Percentiles rank a stretch among this genome's conserved stretches.
Evolutionary conservation across 805 yeast species (phyloP).

Genomic region (Hanseniaspora taiwanica): DNA sequence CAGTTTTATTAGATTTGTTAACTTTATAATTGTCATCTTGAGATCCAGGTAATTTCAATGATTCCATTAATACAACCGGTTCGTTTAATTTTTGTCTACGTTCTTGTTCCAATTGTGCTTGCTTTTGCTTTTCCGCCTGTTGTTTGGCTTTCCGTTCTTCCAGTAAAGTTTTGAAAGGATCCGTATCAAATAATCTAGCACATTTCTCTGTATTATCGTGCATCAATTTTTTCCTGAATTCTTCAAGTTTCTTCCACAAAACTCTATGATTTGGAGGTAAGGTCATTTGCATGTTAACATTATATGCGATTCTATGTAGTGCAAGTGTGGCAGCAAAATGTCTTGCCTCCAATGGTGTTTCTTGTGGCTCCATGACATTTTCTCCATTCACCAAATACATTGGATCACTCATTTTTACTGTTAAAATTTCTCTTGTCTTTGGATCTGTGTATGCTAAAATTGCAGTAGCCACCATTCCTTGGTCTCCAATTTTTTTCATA

Average conservation of each 20-base stretch:
- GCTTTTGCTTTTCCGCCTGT: slow-evolving; percentile 33
- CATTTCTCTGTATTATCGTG: slow-evolving; percentile 32
- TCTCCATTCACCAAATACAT: slow-evolving; percentile 25
- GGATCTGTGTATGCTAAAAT: slow-evolving; percentile 64
- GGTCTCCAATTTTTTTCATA: slow-evolving; percentile 36
- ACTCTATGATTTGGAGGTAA: slow-evolving; percentile 72
- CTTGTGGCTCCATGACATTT: slow-evolving; percentile 46
- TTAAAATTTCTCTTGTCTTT: slow-evolving; percentile 56
- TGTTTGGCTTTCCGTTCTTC: slow-evolving; percentile 38
- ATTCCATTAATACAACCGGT: slow-evolving; percentile 9
- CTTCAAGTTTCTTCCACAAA: slow-evolving; percentile 65
- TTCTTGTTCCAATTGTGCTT: slow-evolving; percentile 33
- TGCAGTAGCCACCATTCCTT: slow-evolving; percentile 56
- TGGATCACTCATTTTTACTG: slow-evolving; percentile 40
- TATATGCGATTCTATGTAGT: slow-evolving; percentile 62
- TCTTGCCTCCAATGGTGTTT: slow-evolving; percentile 79
- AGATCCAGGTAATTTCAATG: not conserved
- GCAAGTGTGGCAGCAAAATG: slow-evolving; percentile 86
- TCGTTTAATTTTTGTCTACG: slow-evolving; percentile 4
- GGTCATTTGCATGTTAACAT: slow-evolving; percentile 76
- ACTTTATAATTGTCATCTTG: too few species aligned
- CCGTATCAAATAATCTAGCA: slow-evolving; percentile 41
- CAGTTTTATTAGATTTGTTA: slow-evolving; percentile 8
- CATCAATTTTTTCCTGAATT: slow-evolving; percentile 36
- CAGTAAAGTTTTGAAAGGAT: slow-evolving; percentile 64